A percentile compares a stretch with the other conserved stretches of the same genome.
Conservation (phyloP, 1,284 basidiomycete genomes). For the Albatrellus sp. region DNA sequence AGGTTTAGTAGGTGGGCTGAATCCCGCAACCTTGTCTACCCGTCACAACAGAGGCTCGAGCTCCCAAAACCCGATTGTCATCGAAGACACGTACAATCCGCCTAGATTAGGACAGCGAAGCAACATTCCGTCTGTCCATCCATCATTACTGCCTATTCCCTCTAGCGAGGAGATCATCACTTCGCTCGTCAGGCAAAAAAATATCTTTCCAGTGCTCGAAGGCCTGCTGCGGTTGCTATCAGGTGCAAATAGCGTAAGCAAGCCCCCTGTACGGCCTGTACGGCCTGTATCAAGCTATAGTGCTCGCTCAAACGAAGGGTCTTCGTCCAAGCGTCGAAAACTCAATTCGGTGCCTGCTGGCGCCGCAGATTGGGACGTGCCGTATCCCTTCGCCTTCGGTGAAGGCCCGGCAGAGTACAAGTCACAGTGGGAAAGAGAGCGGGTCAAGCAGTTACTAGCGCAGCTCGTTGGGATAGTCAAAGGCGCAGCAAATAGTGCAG, state of each 20-base stretch:
- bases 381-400: constrained; percentile 58
- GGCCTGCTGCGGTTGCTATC: constrained; percentile 41
- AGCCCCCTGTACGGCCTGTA: too few relatives aligned
- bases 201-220: constrained; percentile 53
- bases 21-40: constrained; percentile 36
- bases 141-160: constrained; percentile 29
- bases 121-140: constrained; percentile 17
- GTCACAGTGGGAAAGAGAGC: constrained; percentile 46
- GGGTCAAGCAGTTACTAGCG: constrained; percentile 44
- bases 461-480: constrained; percentile 52
- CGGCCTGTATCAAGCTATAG: too few relatives aligned
- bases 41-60: constrained; percentile 36
- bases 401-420: constrained; percentile 55
- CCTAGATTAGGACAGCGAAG: constrained; percentile 12
- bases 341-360: constrained; percentile 60
- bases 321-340: constrained; percentile 42
- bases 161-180: constrained; percentile 44
- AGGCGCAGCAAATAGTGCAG: constrained; percentile 40
- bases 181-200: constrained; percentile 46
- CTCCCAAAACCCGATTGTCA: constrained; percentile 51
- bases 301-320: constrained; percentile 10
- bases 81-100: constrained; percentile 43
- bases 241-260: background rate
- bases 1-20: constrained; percentile 52
- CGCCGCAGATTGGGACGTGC: constrained; percentile 67